phyloP scores from a whole-genome alignment of 2,329 filamentous ascomycete genomes.

The Chrysoporthe austroafricana region DNA sequence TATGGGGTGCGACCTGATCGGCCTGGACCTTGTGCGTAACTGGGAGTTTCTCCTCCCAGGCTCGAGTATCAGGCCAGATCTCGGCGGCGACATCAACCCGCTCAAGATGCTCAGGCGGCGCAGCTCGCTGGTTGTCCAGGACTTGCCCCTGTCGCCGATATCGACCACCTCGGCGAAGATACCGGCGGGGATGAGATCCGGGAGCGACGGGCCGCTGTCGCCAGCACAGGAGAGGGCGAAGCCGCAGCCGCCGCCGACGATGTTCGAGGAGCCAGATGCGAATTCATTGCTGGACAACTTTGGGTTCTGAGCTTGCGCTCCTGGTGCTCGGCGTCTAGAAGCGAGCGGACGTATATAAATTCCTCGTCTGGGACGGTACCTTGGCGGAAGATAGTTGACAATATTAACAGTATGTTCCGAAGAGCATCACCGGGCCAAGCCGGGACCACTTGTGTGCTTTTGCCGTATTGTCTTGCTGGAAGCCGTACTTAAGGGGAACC shows the following conservation, averaged over 20 bases:
- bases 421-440: neutral
- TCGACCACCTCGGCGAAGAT: constrained; percentile 40
- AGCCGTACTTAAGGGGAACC: too few relatives aligned
- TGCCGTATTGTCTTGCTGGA: too few relatives aligned
- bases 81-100: constrained; percentile 61
- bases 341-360: neutral
- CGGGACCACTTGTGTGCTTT: neutral
- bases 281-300: constrained; percentile 89
- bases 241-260: constrained; percentile 66
- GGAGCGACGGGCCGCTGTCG: constrained; percentile 41
- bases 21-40: constrained; percentile 79
- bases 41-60: constrained; percentile 76
- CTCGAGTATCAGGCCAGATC: constrained; percentile 37
- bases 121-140: constrained; percentile 79
- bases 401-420: neutral
- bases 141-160: constrained; percentile 57
- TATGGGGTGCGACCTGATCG: constrained; percentile 92
- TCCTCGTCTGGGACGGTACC: neutral
- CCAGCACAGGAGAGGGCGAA: constrained; percentile 54
- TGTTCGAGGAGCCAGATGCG: constrained; percentile 91
- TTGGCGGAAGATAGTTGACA: neutral
- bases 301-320: constrained; percentile 67
- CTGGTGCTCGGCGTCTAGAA: neutral
- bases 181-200: constrained; percentile 48
- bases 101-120: constrained; percentile 70